A percentile compares a stretch with the other conserved stretches of the same genome.
phyloP scores from a whole-genome alignment of 441 rosid species.

The Codiaeum variegatum region DNA sequence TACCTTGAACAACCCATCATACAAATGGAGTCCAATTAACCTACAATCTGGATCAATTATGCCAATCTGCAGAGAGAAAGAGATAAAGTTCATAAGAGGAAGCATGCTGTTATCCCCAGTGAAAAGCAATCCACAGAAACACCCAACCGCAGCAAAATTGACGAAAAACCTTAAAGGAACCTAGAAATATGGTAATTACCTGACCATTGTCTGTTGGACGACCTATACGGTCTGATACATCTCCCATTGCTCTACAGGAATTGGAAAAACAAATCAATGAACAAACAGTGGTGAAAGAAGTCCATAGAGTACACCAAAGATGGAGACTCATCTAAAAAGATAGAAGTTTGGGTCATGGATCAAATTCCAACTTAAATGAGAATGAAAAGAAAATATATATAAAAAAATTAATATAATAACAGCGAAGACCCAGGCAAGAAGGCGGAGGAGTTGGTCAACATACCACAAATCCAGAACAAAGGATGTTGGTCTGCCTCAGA shows the following conservation, averaged over 20 bases:
- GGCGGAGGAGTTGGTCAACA: neutral
- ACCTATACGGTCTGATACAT: constrained; percentile 94
- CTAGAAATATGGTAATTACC: constrained; percentile 38
- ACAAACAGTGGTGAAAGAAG: constrained; percentile 13
- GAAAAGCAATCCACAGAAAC: neutral
- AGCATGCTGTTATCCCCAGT: neutral
- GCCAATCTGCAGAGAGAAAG: constrained; percentile 54
- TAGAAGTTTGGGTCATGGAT: neutral
- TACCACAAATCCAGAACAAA: neutral
- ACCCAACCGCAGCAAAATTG: neutral
- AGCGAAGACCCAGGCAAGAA: neutral
- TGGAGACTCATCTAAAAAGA: neutral
- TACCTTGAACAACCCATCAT: constrained; percentile 97
- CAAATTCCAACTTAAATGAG: neutral
- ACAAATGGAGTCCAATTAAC: constrained; percentile 92
- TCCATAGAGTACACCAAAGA: constrained; percentile 1
- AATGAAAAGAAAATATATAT: neutral
- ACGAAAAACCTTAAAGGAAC: neutral
- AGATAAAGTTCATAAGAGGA: neutral
- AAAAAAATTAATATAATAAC: neutral
- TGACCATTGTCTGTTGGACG: constrained; percentile 96
- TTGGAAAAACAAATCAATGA: constrained; percentile 13
- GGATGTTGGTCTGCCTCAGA: neutral
- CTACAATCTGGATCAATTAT: constrained; percentile 96
- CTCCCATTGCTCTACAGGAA: constrained; percentile 86